A percentile compares a stretch with the other conserved stretches of the same genome.
Evolutionary conservation across 768 basidiomycete species (phyloP).

Genomic region (Mycena chlorophos): DNA sequence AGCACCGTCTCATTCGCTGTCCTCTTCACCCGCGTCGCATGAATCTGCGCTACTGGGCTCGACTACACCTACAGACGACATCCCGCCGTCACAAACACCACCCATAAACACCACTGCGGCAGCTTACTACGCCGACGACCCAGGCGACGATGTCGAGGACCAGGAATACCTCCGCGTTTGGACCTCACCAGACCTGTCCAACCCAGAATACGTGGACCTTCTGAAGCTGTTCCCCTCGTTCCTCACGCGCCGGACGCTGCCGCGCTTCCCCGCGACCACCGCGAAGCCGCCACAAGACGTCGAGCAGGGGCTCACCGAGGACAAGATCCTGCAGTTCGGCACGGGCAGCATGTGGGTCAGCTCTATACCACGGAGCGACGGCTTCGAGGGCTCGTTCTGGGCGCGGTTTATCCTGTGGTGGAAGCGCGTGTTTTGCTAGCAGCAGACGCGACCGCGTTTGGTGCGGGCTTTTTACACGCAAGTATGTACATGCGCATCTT

Average conservation of each 20-base stretch:
- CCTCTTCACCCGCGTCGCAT: slow-evolving; percentile 52
- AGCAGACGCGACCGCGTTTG: neutral
- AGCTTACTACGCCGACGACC: slow-evolving; percentile 24
- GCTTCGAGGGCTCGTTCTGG: slow-evolving; percentile 82
- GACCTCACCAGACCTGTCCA: slow-evolving; percentile 76
- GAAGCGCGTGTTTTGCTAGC: slow-evolving; percentile 73
- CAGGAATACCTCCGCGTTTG: slow-evolving; percentile 71
- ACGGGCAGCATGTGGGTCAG: slow-evolving; percentile 87
- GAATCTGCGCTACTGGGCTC: slow-evolving; percentile 31
- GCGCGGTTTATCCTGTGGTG: slow-evolving; percentile 77
- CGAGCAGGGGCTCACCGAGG: slow-evolving; percentile 67
- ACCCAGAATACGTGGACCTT: slow-evolving; percentile 71
- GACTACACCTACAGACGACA: slow-evolving; percentile 5
- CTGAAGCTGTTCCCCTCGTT: slow-evolving; percentile 77
- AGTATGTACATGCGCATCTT: too few relatives aligned
- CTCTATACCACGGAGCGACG: slow-evolving; percentile 53
- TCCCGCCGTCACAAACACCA: slow-evolving; percentile 2
- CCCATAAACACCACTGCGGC: too few relatives aligned
- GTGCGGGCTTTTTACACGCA: too few relatives aligned
- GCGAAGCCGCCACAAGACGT: slow-evolving; percentile 46
- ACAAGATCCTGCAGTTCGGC: slow-evolving; percentile 65
- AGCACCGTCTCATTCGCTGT: slow-evolving; percentile 52
- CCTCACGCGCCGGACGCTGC: slow-evolving; percentile 65
- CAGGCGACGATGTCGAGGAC: slow-evolving; percentile 25
- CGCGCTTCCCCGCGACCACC: slow-evolving; percentile 70